phyloP scores from a whole-genome alignment of 2,329 filamentous ascomycete species.

The Ceratocystis huliohia region DNA sequence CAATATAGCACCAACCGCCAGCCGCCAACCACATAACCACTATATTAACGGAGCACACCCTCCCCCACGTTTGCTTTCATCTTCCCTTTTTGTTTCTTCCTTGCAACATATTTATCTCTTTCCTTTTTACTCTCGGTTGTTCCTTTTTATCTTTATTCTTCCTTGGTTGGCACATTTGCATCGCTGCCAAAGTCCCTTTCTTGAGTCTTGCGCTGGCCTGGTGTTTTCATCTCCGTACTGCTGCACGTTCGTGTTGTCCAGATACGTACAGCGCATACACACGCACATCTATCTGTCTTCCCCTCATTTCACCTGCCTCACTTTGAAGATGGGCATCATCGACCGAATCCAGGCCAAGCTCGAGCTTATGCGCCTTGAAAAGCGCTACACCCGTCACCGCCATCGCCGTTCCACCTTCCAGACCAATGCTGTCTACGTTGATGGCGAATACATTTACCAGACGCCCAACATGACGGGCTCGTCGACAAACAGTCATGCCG shows the following conservation, averaged over 20 bases:
- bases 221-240: not conserved
- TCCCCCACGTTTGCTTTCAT: not conserved
- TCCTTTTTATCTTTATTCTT: slow-evolving; percentile 2
- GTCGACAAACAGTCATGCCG: slow-evolving; percentile 26
- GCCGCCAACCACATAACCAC: not conserved
- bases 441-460: slow-evolving; percentile 87
- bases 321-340: slow-evolving; percentile 38
- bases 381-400: slow-evolving; percentile 84
- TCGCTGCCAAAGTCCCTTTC: not conserved
- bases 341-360: slow-evolving; percentile 55
- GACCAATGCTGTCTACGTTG: slow-evolving; percentile 80
- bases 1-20: not conserved
- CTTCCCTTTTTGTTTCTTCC: not conserved
- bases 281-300: not conserved
- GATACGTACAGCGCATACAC: too few relatives aligned
- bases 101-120: not conserved
- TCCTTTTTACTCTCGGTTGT: not conserved
- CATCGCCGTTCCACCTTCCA: slow-evolving; percentile 76
- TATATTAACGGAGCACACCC: slow-evolving; percentile 12
- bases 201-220: not conserved
- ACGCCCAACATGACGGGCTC: slow-evolving; percentile 47
- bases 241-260: not conserved
- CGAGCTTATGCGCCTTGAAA: slow-evolving; percentile 88
- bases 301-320: slow-evolving; percentile 2
- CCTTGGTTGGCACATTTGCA: not conserved